A percentile compares a stretch with the other conserved stretches of the same genome.
phyloP scores from a whole-genome alignment of 164 flowering plant genomes.

The Platanus orientalis region DNA sequence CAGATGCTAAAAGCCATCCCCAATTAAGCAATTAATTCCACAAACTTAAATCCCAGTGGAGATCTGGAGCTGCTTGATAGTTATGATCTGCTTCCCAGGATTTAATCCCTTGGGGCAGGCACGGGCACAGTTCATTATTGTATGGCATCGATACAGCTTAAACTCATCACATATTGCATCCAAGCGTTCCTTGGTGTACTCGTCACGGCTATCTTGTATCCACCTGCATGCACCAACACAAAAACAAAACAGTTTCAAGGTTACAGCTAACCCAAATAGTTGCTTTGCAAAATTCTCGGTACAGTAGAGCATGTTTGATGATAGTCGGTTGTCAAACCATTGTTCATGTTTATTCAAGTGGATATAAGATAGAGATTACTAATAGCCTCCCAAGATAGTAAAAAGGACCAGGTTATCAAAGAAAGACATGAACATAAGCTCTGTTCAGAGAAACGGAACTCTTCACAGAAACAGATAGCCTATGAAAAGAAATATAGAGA shows the following conservation, averaged over 20 bases:
- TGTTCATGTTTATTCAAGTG: too few relatives aligned
- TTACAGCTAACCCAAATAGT: background rate
- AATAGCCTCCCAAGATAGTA: too few relatives aligned
- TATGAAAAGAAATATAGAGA: too few relatives aligned
- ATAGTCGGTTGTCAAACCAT: too few relatives aligned
- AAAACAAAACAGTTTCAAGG: slow-evolving; percentile 1
- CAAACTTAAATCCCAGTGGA: slow-evolving; percentile 5
- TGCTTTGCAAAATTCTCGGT: too few relatives aligned
- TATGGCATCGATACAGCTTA: slow-evolving; percentile 96
- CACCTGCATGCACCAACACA: slow-evolving; percentile 50
- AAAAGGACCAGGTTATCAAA: too few relatives aligned
- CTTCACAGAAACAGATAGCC: too few relatives aligned
- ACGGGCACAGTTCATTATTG: slow-evolving; percentile 90
- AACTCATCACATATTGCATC: slow-evolving; percentile 86
- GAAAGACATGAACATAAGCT: too few relatives aligned
- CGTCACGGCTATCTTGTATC: slow-evolving; percentile 97
- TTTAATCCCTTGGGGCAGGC: slow-evolving; percentile 99
- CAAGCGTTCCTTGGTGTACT: slow-evolving; percentile 59
- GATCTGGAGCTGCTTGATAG: slow-evolving; percentile 71
- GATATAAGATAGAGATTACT: too few relatives aligned
- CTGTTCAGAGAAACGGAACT: too few relatives aligned
- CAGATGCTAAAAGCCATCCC: slow-evolving; percentile 10
- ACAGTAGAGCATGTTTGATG: too few relatives aligned
- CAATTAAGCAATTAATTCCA: slow-evolving; percentile 11
- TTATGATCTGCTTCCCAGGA: slow-evolving; percentile 82